Evolutionary conservation across 345 rosid genomes (phyloP), one percentile per base, ranked within the genome.

Genomic region (Rhizophora mangle): DNA sequence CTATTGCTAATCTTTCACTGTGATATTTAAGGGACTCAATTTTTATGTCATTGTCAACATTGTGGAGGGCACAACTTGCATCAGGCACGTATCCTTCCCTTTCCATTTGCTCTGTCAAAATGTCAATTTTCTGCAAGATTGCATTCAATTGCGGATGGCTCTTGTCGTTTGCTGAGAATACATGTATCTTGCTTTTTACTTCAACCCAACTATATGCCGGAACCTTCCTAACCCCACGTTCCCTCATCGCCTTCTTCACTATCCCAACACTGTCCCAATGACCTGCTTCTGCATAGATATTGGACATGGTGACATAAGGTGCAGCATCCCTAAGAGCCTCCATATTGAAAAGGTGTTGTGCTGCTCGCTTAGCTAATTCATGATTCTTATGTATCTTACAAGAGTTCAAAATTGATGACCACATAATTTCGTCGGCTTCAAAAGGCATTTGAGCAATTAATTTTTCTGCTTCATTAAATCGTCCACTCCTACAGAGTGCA

Each of bases 201-300:
- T 94, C 97, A 57, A 91, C 91, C 98, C 96, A 94, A 78, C 98
- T 94, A 69, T 77, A 81, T 0, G 89, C 98, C 0, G 88, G 76
- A 65, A 86, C 82, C 80, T 94, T 94, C 62, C 76, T 82, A 30
- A 94, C 80, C 62, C 97, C 90, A 0, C 96, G 84, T 31, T 87
- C 91, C 63, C 87, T 86, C 97, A 91, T 88, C 2, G 88, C 93
- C 72, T 80, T 88, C 85, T 88, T 94, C 60, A 89, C 89, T 74
- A 79, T 74, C 24, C 83, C 65, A 0, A 89, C 98, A 6, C 74
- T 77, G 21, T 86, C 88, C 98, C 97, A 94, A 32, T 85, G 71
- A 11, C 96, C 92, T 3, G 86, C 84, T 0, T 68, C 87, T 6
- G 97, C 96, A 20, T 87, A 85, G 71, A 94, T 89, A 63, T 94